Evolutionary conservation across 2,329 filamentous ascomycete species (phyloP), one percentile per base, ranked within the genome.

Genomic region (Fonsecaea monophora): DNA sequence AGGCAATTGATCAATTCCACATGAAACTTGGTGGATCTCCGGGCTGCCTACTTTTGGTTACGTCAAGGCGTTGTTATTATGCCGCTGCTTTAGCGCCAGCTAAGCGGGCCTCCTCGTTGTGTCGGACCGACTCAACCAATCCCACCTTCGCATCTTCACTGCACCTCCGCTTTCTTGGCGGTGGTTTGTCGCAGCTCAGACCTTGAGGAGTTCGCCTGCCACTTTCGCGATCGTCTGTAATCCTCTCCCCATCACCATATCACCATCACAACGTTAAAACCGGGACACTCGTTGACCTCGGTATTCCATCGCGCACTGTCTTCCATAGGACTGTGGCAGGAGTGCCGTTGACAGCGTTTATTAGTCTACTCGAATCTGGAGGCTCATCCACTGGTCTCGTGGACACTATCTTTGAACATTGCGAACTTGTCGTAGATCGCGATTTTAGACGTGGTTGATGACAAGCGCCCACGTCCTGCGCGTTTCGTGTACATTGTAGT

Each of bases 371-470:
- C 60, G 56, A 68, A 53, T 57, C 25, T 66, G 38, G 56, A 48
- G 48, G 63, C 55, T 56, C 53, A 32, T 58, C 18, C 38, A 38
- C 30, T 68, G 63, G 62, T 66, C 68, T 66, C 63, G 68, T 68
- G 66, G 61, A 69, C 64, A 64, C 55, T 37, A 61, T 42, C 61
- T 42, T 54, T 42, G 5, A 18, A 25, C 25, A 2, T 21, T 25
- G 18, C 45, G 25, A 50, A 45, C 65, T 67, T 69, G 69, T 71
- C 64, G 69, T 71, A 71, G 69, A 69, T 71, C 67, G 69, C 66
- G 70, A 59, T 59, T 62, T 64, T 50, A 66, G 58, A 62, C 65
- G 68, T 70, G 68, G 70, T 68, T 70, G 55, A 63, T 69, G 65
- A 68, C 60, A 63, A 68, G 66, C 54, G 18, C 55, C 55, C 42